Percentiles rank a stretch among this genome's conserved stretches.
Evolutionary conservation across 371 early-diverging fungal species (phyloP).

Genomic region (Apophysomyces variabilis): DNA sequence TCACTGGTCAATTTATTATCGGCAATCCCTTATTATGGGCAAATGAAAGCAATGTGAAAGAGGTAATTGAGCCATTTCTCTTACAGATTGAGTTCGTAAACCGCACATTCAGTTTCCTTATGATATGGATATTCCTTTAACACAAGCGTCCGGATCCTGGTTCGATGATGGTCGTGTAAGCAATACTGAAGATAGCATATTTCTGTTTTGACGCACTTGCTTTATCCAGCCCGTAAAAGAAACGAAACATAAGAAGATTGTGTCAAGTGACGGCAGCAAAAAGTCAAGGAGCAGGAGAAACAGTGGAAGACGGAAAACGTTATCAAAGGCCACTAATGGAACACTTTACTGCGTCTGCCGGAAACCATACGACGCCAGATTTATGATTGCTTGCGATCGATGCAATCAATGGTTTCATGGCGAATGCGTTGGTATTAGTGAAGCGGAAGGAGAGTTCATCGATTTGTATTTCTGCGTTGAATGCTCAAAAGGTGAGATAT

Average conservation of each 20-base stretch:
- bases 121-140: not conserved
- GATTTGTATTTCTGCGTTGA: slow-evolving; percentile 62
- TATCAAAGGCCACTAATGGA: slow-evolving; percentile 1
- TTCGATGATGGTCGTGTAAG: slow-evolving; percentile 5
- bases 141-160: not conserved
- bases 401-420: slow-evolving; percentile 75
- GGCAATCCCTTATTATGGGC: slow-evolving; percentile 25
- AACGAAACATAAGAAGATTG: not conserved
- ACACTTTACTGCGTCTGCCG: slow-evolving; percentile 61
- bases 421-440: slow-evolving; percentile 64
- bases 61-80: slow-evolving; percentile 16
- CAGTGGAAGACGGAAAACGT: slow-evolving; percentile 9
- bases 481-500: slow-evolving; percentile 47
- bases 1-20: slow-evolving; percentile 16
- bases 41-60: slow-evolving; percentile 11
- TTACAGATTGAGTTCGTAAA: not conserved
- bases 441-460: slow-evolving; percentile 60
- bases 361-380: slow-evolving; percentile 56
- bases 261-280: not conserved
- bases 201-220: not conserved
- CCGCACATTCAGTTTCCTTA: not conserved
- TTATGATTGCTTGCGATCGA: slow-evolving; percentile 70
- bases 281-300: slow-evolving; percentile 14
- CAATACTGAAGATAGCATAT: not conserved
- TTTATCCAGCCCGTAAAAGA: not conserved